phyloP scores from a whole-genome alignment of 345 rosid genomes.

The Citrus medica region DNA sequence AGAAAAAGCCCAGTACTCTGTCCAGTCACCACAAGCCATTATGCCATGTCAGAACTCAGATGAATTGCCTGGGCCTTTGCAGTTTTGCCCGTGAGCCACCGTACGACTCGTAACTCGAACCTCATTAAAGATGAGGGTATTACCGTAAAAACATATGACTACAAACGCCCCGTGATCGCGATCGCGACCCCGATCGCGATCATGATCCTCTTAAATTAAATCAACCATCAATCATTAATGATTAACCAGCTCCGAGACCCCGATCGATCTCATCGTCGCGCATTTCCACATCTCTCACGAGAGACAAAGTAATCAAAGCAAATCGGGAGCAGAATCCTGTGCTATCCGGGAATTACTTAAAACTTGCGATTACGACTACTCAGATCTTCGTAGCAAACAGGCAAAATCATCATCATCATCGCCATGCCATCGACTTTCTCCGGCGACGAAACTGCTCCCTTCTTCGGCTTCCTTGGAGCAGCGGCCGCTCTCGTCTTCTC shows the following conservation, averaged over 20 bases:
- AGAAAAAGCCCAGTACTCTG: too few relatives aligned
- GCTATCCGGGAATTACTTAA: background rate
- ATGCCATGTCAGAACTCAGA: too few relatives aligned
- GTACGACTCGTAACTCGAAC: fast-evolving
- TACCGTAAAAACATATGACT: background rate
- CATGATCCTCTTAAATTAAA: background rate
- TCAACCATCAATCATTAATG: background rate
- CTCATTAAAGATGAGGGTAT: background rate
- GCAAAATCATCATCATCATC: background rate
- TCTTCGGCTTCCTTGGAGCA: conserved; percentile 46
- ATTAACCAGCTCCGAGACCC: background rate
- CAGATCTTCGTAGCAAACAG: background rate
- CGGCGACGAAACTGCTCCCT: conserved; percentile 45
- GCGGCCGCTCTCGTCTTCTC: conserved; percentile 45
- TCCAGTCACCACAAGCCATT: too few relatives aligned
- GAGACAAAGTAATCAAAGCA: background rate
- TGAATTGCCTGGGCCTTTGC: too few relatives aligned
- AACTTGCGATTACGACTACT: background rate
- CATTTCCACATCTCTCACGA: background rate
- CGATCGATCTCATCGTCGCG: background rate
- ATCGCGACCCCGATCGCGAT: background rate
- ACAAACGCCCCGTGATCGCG: background rate
- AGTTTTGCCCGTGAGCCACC: too few relatives aligned
- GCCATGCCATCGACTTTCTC: conserved; percentile 30
- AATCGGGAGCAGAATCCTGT: background rate